Evolutionary conservation across 176 grass and related monocot genomes (phyloP).

Genomic region (Cenchrus americanus): DNA sequence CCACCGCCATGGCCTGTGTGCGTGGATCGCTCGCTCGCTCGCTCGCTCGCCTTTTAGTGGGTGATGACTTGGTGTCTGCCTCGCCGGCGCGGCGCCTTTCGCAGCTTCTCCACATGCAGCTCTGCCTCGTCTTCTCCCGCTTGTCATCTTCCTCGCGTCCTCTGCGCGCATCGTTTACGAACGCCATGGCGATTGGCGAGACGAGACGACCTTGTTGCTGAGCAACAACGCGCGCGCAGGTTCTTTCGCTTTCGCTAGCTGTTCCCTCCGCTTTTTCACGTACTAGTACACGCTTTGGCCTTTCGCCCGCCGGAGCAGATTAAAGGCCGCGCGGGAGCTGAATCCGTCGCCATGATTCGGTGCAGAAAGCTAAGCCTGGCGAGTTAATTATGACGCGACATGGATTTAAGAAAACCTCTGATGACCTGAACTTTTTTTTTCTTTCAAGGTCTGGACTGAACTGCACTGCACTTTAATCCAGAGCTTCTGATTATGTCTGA

Average conservation of each 20-base stretch:
- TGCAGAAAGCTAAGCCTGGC: neutral
- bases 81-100: neutral
- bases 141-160: slow-evolving; percentile 50
- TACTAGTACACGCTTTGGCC: too few species aligned
- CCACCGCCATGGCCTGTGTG: too few species aligned
- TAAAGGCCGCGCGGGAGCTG: slow-evolving; percentile 35
- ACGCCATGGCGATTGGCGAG: slow-evolving; percentile 43
- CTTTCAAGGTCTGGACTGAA: too few species aligned
- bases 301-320: neutral
- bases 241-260: slow-evolving; percentile 21
- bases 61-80: neutral
- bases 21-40: too few species aligned
- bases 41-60: neutral
- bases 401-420: neutral
- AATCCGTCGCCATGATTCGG: neutral
- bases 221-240: neutral
- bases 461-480: neutral
- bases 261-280: neutral
- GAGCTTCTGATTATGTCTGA: slow-evolving; percentile 16
- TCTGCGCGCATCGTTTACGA: neutral
- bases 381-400: neutral
- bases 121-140: neutral
- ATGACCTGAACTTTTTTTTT: neutral
- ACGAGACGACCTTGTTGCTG: neutral
- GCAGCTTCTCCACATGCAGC: slow-evolving; percentile 32